These are phyloP conservation scores for Leccinellum rugosiceps DNA, from an alignment of 768 basidiomycete genomes.

Conservation along the genomic window DNA sequence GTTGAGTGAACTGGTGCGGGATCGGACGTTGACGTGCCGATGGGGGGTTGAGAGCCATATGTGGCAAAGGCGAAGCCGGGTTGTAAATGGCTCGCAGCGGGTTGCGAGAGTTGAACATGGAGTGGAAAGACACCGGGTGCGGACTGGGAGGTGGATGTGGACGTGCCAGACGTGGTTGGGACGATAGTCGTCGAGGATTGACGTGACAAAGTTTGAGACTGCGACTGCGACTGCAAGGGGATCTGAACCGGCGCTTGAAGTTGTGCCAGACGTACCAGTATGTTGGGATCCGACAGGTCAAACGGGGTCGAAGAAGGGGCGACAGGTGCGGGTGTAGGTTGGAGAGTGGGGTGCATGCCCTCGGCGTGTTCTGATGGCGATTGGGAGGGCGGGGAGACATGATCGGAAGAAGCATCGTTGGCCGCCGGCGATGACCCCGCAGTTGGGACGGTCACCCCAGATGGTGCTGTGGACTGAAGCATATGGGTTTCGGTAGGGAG, in stretches of 20 bases:
- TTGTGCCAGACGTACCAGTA: slow-evolving; percentile 25
- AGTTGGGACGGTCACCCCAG: slow-evolving; percentile 12
- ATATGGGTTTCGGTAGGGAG: slow-evolving; percentile 6
- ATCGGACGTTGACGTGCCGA: neutral
- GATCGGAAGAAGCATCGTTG: neutral
- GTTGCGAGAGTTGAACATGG: neutral
- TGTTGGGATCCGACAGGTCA: slow-evolving; percentile 24
- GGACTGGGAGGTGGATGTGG: neutral
- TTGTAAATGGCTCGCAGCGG: slow-evolving; percentile 12
- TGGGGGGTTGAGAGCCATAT: neutral
- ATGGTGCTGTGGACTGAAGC: slow-evolving; percentile 13
- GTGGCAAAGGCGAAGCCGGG: neutral
- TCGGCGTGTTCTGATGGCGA: slow-evolving; percentile 10
- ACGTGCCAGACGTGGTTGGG: neutral
- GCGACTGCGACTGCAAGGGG: slow-evolving; percentile 1
- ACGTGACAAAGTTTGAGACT: neutral
- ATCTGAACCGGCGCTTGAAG: slow-evolving; percentile 21
- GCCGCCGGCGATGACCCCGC: slow-evolving; percentile 7
- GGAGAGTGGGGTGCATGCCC: neutral
- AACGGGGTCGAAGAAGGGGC: neutral
- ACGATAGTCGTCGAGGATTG: slow-evolving; percentile 1
- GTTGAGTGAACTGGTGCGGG: neutral
- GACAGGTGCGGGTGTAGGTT: neutral
- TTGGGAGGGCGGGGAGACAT: slow-evolving; percentile 4
- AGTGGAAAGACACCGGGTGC: neutral